Evolutionary conservation across 139 green algal genomes (phyloP).

Genomic region (Coelastrella sp.): DNA sequence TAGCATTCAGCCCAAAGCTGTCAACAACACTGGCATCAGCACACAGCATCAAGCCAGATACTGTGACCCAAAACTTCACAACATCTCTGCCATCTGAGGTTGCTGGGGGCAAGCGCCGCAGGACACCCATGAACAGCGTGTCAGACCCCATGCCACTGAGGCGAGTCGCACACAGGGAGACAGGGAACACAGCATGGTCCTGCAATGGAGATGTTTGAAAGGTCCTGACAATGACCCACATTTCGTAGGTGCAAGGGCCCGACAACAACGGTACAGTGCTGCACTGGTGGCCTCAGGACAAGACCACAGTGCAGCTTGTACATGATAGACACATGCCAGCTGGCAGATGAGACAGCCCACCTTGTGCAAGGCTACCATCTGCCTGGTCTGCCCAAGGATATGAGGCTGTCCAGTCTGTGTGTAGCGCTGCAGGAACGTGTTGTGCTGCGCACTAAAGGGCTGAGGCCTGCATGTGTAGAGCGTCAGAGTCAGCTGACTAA

Average conservation of each 20-base stretch:
- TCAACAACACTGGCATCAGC: not conserved
- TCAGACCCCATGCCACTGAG: not conserved
- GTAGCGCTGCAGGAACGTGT: constrained; percentile 45
- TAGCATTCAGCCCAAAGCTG: constrained; percentile 5
- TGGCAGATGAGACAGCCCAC: not conserved
- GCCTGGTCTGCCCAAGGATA: constrained; percentile 8
- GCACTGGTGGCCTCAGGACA: not conserved
- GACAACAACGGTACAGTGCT: not conserved
- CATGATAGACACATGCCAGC: not conserved
- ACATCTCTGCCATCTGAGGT: not conserved
- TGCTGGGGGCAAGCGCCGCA: not conserved
- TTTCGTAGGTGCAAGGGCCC: not conserved
- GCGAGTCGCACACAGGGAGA: not conserved
- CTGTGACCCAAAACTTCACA: not conserved
- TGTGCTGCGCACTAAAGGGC: constrained; percentile 59
- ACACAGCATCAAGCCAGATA: constrained; percentile 19
- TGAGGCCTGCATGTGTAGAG: constrained; percentile 47
- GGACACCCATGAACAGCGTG: constrained; percentile 6
- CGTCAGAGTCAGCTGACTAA: not conserved
- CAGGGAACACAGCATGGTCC: not conserved
- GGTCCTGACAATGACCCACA: not conserved
- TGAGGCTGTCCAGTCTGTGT: not conserved
- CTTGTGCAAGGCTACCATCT: constrained; percentile 52
- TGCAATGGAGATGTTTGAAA: not conserved
- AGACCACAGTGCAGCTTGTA: not conserved